Evolutionary conservation across 768 basidiomycete species (phyloP), one percentile per base, ranked within the genome.

Genomic region (Russula emetica): DNA sequence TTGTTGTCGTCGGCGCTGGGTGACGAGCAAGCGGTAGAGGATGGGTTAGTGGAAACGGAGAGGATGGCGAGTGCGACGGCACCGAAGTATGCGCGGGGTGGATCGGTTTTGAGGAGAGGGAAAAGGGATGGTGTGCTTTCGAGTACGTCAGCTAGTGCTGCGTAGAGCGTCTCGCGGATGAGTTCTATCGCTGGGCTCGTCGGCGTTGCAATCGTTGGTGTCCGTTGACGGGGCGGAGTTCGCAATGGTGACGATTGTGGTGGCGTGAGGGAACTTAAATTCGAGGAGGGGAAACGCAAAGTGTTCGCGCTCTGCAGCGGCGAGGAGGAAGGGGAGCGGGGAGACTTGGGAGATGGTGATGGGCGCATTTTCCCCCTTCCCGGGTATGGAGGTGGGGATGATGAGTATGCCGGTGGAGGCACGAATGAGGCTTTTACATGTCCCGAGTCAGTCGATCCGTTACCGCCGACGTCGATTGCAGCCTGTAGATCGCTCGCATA

Each of bases 131-230:
- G 79, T 14, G 78, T 80, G 5, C 77, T 76, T 55, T 85, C 80
- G 51, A 93, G 78, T 0, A 82, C 84, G 66, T 90, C 89, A 0
- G 80, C 90, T 3, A 94, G 78, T 2, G 89, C 83, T 0, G 92
- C 90, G 73, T 93, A 94, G 20, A 94, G 81, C 0, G 92, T 92
- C 74, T 94, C 91, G 30, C 92, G 87, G 63, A 94, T 93, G 70
- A 88, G 78, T 60, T 85, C 83, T 67, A 94, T 87, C 0, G 84
- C 86, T 0, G 88, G 82, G 24, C 81, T 76, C 18, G 71, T 72
- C 64, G 74, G 67, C 69, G 76, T 74, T 49, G 73, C 71, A 58
- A 76, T 70, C 2, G 76, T 71, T n/a, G 74, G 72, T 0, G 32
- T 61, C 11, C 36, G 58, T 10, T 34, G 32, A n/a, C 4, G 11